Percentiles rank a stretch among this genome's conserved stretches.
Evolutionary conservation across 768 basidiomycete species (phyloP).

Genomic region (Coprinopsis marcescibilis): DNA sequence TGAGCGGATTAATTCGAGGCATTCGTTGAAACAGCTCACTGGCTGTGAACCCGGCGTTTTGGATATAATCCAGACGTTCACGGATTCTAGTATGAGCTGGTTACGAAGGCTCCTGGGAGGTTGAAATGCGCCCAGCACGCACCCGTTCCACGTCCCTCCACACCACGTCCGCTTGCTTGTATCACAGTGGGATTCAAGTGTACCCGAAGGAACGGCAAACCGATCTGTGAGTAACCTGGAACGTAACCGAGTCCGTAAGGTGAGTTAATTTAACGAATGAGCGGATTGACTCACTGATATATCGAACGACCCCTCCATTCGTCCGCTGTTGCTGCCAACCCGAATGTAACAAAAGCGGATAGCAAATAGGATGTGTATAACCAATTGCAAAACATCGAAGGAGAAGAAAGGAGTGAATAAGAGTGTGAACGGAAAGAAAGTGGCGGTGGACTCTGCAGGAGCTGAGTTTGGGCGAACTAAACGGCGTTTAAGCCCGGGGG

Average conservation of each 20-base stretch:
- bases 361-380: slow-evolving; percentile 10
- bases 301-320: slow-evolving; percentile 75
- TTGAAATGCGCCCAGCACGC: slow-evolving; percentile 13
- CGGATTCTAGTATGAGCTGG: slow-evolving; percentile 37
- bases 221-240: slow-evolving; percentile 67
- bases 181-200: slow-evolving; percentile 49
- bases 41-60: slow-evolving; percentile 77
- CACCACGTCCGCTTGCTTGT: slow-evolving; percentile 64
- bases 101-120: neutral
- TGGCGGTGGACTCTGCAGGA: too few species aligned
- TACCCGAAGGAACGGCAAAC: slow-evolving; percentile 60
- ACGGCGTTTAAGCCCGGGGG: too few species aligned
- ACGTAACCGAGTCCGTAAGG: neutral
- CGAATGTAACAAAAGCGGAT: slow-evolving; percentile 20
- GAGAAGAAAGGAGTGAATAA: slow-evolving; percentile 22
- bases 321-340: slow-evolving; percentile 57
- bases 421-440: slow-evolving; percentile 14
- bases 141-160: slow-evolving; percentile 82
- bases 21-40: too few species aligned
- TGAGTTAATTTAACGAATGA: neutral
- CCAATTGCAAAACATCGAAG: slow-evolving; percentile 13
- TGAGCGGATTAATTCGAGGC: too few species aligned
- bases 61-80: slow-evolving; percentile 80
- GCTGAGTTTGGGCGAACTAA: too few species aligned
- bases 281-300: slow-evolving; percentile 54